Conservation (phyloP, 2,329 filamentous ascomycete species). For the Phyllosticta capitalensis region DNA sequence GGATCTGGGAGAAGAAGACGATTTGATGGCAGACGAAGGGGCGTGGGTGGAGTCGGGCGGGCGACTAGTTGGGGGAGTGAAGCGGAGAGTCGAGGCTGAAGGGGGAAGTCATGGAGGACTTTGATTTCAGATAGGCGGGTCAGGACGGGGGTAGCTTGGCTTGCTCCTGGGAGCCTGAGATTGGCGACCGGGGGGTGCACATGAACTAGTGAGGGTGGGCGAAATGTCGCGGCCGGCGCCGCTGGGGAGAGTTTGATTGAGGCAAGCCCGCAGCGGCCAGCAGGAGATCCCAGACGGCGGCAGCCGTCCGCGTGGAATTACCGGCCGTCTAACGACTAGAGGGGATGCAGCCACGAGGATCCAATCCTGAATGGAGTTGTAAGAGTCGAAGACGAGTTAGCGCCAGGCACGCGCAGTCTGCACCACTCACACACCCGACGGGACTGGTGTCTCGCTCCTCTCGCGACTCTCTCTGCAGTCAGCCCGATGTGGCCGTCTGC, state of each 20-base stretch:
- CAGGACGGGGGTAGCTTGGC: conserved; percentile 7
- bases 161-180: conserved; percentile 4
- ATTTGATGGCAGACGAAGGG: background rate
- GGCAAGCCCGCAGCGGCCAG: background rate
- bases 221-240: conserved; percentile 7
- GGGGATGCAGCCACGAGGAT: no score
- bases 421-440: background rate
- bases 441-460: no score
- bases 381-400: background rate
- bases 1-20: background rate
- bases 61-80: background rate
- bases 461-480: no score
- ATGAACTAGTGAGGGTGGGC: conserved; percentile 1
- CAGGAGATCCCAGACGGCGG: background rate
- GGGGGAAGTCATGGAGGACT: conserved; percentile 5
- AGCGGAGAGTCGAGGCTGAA: conserved; percentile 5
- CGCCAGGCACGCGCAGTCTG: background rate
- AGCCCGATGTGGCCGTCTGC: background rate
- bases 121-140: background rate
- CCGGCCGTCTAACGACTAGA: no score
- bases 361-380: background rate
- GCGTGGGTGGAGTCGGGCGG: background rate
- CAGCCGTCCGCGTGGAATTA: background rate
- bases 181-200: background rate
- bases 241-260: conserved; percentile 9